Evolutionary conservation across 176 grass and related monocot genomes (phyloP).

Genomic region (Ampelocalamus luodianensis): DNA sequence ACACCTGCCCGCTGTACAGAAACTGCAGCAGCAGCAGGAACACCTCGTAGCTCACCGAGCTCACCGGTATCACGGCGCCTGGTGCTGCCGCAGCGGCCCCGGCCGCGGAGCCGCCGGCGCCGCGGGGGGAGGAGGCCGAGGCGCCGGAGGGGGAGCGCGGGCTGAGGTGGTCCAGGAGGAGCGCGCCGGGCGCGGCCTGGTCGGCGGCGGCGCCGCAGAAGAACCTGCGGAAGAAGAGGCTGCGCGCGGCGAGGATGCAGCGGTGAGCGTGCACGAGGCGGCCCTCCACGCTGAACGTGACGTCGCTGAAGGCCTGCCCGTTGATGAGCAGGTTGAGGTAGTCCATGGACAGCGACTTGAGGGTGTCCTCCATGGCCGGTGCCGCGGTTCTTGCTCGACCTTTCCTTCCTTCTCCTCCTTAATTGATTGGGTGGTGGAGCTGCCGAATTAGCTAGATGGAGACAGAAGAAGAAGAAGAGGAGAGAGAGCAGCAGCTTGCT

Average conservation of each 20-base stretch:
- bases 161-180: constrained; percentile 58
- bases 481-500: background rate
- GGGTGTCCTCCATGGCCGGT: constrained; percentile 82
- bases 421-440: constrained; percentile 18
- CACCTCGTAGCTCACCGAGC: constrained; percentile 95
- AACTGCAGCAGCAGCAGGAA: constrained; percentile 97
- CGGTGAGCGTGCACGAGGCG: constrained; percentile 95
- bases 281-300: constrained; percentile 94
- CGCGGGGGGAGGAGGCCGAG: constrained; percentile 62
- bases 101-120: constrained; percentile 14
- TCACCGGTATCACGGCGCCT: constrained; percentile 70
- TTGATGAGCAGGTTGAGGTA: constrained; percentile 99
- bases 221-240: constrained; percentile 97
- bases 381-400: background rate
- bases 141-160: constrained; percentile 70
- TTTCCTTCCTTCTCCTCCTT: constrained; percentile 9
- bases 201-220: constrained; percentile 72
- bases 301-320: constrained; percentile 98
- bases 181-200: constrained; percentile 38
- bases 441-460: constrained; percentile 24
- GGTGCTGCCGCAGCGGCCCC: constrained; percentile 2
- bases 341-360: constrained; percentile 94
- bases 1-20: constrained; percentile 98
- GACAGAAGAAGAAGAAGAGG: background rate
- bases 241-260: constrained; percentile 96